A percentile compares a stretch with the other conserved stretches of the same genome.
phyloP scores from a whole-genome alignment of 2,329 filamentous ascomycete genomes.

The Diplodia mutila region DNA sequence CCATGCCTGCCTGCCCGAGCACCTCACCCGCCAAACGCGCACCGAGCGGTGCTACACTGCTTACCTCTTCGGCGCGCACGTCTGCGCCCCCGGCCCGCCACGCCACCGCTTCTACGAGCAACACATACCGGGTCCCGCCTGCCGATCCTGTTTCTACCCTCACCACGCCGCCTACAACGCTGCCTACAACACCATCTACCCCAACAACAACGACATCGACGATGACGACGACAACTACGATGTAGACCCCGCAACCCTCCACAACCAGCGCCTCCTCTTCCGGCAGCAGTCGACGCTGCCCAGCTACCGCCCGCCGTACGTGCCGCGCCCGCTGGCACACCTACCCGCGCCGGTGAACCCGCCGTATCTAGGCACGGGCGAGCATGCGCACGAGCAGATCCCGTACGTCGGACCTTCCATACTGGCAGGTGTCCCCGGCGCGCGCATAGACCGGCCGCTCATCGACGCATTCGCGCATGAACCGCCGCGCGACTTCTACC shows the following conservation, averaged over 20 bases:
- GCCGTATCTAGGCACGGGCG: background rate
- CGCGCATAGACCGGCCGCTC: background rate
- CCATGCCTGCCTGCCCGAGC: background rate
- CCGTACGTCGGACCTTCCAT: background rate
- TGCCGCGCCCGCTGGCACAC: background rate
- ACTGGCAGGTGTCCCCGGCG: background rate
- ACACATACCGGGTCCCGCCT: background rate
- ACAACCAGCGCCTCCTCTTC: background rate
- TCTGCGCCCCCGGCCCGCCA: background rate
- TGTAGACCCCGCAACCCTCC: background rate
- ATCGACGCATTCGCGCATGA: background rate
- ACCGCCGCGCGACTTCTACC: background rate
- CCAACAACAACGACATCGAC: background rate
- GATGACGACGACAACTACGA: background rate
- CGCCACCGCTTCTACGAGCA: background rate
- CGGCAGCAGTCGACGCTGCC: background rate
- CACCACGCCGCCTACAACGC: background rate
- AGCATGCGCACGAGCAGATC: background rate
- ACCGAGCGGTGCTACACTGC: slow-evolving; percentile 1
- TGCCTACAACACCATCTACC: background rate
- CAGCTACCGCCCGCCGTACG: background rate
- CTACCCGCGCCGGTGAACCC: background rate
- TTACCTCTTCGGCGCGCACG: background rate
- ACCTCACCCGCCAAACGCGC: background rate
- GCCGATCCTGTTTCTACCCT: background rate